Conservation (phyloP, 495 filamentous ascomycete genomes). For the Rhizodiscina lignyota region DNA sequence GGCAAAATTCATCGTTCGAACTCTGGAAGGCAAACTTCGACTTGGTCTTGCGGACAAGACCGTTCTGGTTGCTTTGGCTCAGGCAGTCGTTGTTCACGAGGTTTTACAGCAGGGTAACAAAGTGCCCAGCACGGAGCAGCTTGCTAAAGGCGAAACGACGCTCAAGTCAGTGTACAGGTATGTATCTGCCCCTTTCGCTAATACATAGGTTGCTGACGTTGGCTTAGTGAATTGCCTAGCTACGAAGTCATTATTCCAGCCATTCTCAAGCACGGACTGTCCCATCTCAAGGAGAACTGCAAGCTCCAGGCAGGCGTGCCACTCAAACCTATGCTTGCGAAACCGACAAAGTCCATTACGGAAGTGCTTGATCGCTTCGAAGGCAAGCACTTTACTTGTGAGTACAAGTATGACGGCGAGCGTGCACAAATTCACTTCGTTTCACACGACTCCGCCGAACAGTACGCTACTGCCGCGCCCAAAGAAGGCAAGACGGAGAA, state of each 20-base stretch:
- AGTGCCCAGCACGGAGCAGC: conserved; percentile 50
- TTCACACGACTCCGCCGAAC: conserved; percentile 55
- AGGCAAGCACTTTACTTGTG: conserved; percentile 87
- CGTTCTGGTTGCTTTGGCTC: conserved; percentile 71
- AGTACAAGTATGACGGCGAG: conserved; percentile 98
- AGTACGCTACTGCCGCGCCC: conserved; percentile 37
- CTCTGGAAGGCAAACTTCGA: conserved; percentile 83
- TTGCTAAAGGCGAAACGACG: conserved; percentile 67
- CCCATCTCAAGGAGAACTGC: conserved; percentile 65
- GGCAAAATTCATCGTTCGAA: conserved; percentile 83
- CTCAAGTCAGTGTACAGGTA: conserved; percentile 85
- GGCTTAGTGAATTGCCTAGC: conserved; percentile 66
- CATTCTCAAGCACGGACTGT: conserved; percentile 73
- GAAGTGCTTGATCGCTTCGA: conserved; percentile 97
- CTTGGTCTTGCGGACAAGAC: conserved; percentile 87
- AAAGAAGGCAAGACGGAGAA: conserved; percentile 38
- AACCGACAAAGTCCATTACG: conserved; percentile 96
- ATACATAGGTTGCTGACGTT: too few relatives aligned
- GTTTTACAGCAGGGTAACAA: conserved; percentile 44
- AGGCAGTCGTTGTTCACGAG: conserved; percentile 76
- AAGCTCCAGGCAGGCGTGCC: conserved; percentile 89
- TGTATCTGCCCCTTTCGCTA: too few relatives aligned
- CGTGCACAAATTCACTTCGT: conserved; percentile 96
- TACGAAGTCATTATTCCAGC: conserved; percentile 91
- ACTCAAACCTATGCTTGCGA: conserved; percentile 96